Evolutionary conservation across 305 asterid genomes (phyloP).

Genomic region (Rubia peregrina): DNA sequence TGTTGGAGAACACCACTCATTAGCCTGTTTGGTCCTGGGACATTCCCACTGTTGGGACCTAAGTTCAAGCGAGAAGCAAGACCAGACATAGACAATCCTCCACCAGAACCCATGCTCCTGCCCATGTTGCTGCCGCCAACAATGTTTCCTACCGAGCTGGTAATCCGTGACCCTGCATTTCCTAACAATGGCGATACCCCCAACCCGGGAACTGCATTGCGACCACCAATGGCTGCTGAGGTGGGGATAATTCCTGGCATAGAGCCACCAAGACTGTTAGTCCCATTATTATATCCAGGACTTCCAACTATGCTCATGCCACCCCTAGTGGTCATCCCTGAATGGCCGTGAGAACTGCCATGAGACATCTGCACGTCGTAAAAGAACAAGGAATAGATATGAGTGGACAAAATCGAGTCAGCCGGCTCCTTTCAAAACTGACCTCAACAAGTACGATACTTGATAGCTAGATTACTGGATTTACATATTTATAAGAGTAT

Average conservation of each 20-base stretch:
- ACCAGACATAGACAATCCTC: slow-evolving; percentile 83
- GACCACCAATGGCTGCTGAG: slow-evolving; percentile 80
- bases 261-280: slow-evolving; percentile 83
- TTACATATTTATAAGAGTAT: neutral
- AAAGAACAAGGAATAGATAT: slow-evolving; percentile 12
- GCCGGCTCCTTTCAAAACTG: neutral
- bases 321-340: slow-evolving; percentile 81
- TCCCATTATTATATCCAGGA: slow-evolving; percentile 67
- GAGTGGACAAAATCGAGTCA: neutral
- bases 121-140: slow-evolving; percentile 88
- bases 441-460: neutral
- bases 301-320: slow-evolving; percentile 81
- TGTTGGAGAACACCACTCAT: slow-evolving; percentile 89
- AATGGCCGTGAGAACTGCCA: slow-evolving; percentile 70
- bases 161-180: slow-evolving; percentile 68
- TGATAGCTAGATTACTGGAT: neutral
- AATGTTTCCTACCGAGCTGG: slow-evolving; percentile 76
- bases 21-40: slow-evolving; percentile 84
- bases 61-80: slow-evolving; percentile 75
- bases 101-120: slow-evolving; percentile 83
- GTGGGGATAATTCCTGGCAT: slow-evolving; percentile 90
- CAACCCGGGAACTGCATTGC: slow-evolving; percentile 70
- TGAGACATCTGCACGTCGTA: slow-evolving; percentile 72
- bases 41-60: slow-evolving; percentile 55
- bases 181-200: slow-evolving; percentile 78